phyloP scores from a whole-genome alignment of 78 protist genomes.

The Chrysochromulina tobinii region DNA sequence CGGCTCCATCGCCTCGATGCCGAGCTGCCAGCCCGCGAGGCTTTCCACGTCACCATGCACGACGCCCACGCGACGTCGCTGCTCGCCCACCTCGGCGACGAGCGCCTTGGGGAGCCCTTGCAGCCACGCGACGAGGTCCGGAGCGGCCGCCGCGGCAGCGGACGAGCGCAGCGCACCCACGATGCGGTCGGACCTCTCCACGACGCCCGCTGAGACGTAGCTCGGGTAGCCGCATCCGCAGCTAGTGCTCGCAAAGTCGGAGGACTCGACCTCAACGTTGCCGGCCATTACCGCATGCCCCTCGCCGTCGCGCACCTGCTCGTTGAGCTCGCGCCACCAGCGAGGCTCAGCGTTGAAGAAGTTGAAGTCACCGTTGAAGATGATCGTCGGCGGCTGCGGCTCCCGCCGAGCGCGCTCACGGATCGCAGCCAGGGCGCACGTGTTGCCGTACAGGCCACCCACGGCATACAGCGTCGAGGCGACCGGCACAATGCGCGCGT shows the following conservation, averaged over 20 bases:
- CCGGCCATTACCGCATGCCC: not conserved
- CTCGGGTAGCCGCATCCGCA: not conserved
- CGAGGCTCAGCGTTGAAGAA: slow-evolving; percentile 4
- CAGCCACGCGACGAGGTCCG: not conserved
- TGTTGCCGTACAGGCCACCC: slow-evolving; percentile 38
- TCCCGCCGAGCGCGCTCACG: not conserved
- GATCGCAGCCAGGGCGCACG: not conserved
- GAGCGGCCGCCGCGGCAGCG: not conserved
- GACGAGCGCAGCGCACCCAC: not conserved
- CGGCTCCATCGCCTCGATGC: too few species aligned
- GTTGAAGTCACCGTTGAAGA: slow-evolving; percentile 37
- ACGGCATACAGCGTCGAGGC: not conserved
- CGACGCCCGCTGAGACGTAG: not conserved
- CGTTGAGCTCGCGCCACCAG: not conserved
- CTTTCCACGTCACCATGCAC: not conserved
- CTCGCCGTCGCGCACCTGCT: too few species aligned
- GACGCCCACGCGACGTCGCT: not conserved
- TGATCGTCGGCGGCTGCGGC: not conserved
- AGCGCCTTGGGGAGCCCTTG: not conserved
- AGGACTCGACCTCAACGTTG: not conserved
- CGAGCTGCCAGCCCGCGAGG: not conserved
- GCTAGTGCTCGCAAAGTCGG: not conserved
- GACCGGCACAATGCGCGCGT: not conserved
- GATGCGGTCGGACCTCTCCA: not conserved
- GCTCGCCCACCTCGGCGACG: not conserved